Percentiles rank a stretch among this genome's conserved stretches.
Conservation (phyloP, 208 protist genomes). For the Lotmaria passim region DNA sequence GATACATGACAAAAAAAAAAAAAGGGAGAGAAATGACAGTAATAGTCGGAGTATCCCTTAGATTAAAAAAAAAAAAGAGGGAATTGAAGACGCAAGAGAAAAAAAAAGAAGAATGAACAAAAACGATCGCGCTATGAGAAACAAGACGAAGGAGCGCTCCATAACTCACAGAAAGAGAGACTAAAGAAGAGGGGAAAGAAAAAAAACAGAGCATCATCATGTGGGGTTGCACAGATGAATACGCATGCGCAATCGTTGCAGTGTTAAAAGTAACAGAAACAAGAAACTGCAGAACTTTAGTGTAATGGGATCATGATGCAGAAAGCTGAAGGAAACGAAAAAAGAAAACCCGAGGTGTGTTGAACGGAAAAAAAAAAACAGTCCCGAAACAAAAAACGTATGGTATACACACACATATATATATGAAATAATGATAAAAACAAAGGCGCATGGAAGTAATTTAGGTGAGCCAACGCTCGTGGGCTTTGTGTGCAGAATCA, state of each 20-base stretch:
- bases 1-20: background rate
- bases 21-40: background rate
- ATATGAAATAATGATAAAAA: too few relatives aligned
- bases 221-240: conserved; percentile 4
- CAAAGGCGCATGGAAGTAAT: too few relatives aligned
- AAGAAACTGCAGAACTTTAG: conserved; percentile 3
- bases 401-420: background rate
- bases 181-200: background rate
- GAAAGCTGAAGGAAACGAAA: conserved; percentile 3
- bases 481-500: too few relatives aligned
- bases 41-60: too few relatives aligned
- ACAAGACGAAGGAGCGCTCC: conserved; percentile 13
- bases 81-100: conserved; percentile 8
- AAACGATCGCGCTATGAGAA: conserved; percentile 8
- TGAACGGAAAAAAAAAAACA: conserved; percentile 4
- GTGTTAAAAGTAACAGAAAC: conserved; percentile 11
- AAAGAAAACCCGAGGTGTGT: too few relatives aligned
- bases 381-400: conserved; percentile 11
- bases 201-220: conserved; percentile 1
- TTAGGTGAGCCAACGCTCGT: too few relatives aligned
- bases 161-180: background rate
- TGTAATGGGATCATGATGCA: conserved; percentile 2
- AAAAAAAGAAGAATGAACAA: conserved; percentile 8
- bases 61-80: conserved; percentile 10
- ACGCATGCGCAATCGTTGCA: conserved; percentile 4